These are phyloP conservation scores for Puccinia novopanici DNA, from an alignment of 1,284 basidiomycete genomes.

Conservation along the genomic window DNA sequence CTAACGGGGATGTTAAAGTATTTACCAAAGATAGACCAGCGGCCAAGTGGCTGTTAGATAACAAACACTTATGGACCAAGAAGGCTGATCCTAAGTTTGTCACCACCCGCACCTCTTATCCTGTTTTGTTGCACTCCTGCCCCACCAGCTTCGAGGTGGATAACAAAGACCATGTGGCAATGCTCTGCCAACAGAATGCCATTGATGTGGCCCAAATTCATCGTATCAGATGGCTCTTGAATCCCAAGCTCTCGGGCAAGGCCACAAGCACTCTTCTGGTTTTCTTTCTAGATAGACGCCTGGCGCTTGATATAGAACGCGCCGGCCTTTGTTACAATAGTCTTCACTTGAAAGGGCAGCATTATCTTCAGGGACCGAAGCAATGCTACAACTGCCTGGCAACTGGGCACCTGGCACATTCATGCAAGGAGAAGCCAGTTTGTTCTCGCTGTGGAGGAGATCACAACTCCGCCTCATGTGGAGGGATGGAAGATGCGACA, in stretches of 20 bases:
- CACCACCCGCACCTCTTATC: neutral
- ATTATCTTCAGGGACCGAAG: neutral
- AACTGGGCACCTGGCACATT: neutral
- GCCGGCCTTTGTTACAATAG: neutral
- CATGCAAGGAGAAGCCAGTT: neutral
- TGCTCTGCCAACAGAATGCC: conserved; percentile 1
- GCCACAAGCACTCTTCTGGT: neutral
- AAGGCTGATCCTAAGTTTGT: neutral
- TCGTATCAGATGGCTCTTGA: neutral
- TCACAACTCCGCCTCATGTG: conserved; percentile 2
- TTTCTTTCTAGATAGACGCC: neutral
- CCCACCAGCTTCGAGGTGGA: neutral
- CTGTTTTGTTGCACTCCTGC: neutral
- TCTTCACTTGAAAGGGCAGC: neutral
- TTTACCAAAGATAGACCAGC: neutral
- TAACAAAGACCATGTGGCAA: neutral
- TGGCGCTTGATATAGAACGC: neutral
- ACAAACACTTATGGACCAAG: neutral
- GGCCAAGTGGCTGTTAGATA: conserved; percentile 7
- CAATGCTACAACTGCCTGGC: conserved; percentile 17
- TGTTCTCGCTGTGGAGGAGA: neutral
- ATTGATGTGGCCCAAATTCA: conserved; percentile 2
- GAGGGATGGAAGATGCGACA: neutral
- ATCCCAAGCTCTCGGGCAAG: no score
- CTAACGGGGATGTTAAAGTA: neutral